Base-by-base conservation (phyloP, 352 stramenopile species). In the Globisporangium camurandrum region DNA sequence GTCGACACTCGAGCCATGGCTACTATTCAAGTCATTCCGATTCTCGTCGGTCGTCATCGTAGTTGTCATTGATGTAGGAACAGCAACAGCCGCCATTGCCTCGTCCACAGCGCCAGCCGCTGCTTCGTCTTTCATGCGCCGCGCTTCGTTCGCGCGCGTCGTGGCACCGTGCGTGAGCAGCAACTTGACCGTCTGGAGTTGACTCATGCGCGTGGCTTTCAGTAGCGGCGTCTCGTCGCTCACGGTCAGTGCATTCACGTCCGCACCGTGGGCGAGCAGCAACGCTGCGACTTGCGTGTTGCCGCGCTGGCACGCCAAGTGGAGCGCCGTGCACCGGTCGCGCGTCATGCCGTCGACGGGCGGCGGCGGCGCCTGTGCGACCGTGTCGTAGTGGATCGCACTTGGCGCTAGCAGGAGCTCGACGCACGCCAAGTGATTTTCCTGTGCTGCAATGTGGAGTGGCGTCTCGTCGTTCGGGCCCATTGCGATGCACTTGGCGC, bases 181-280 rank as follows among this genome's bases (percentile, higher is more conserved):
- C 47, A 92, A 47, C 63, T 86, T 86, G 26, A 90, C 76, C 3
- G 80, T 88, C 55, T 84, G 59, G 54, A 81, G 69, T 50, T 93
- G 78, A 47, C 73, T 85, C 77, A 93, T 88, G 55, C 80, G 81
- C 49, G 69, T 88, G 24, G 81, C 81, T 56, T 93, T 93, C 36
- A 90, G 61, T 42, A 90, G 59, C 45, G 78, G 64, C 23, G 81
- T 87, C 62, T 89, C 81, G 47, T 79, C 75, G 37, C 57, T 61
- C 16, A 71, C 54, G 2, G 77, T 93, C 44, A 72, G 55, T 3
- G 74, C 74, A 57, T 88, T 69, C 43, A 90, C 63, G 42, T 88
- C 49, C 34, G 81, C 81, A 53, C 81, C 81, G 34, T 83, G 68
- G 33, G 84, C 68, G 17, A 93, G 58, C 19, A 93, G 65, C 33